These are phyloP conservation scores for Backusella tarrabulga DNA, from an alignment of 192 early-diverging fungal species.

Conservation along the genomic window DNA sequence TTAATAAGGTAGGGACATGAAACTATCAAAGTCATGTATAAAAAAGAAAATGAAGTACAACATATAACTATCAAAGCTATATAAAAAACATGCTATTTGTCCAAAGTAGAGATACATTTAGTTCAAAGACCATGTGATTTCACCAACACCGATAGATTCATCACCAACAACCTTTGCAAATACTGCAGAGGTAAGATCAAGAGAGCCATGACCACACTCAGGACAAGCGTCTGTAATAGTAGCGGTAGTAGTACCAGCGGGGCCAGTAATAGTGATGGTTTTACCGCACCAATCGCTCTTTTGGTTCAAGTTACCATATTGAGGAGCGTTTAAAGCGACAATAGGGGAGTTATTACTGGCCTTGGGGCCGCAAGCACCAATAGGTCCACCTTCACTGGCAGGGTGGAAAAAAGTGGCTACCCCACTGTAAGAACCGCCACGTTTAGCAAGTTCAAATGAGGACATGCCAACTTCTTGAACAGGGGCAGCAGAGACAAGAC, in stretches of 20 bases:
- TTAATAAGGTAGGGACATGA: neutral
- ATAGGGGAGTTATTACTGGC: neutral
- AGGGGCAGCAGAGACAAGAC: neutral
- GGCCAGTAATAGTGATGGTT: slow-evolving; percentile 23
- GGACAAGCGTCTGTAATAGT: slow-evolving; percentile 54
- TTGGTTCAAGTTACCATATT: slow-evolving; percentile 26
- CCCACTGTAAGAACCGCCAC: slow-evolving; percentile 5
- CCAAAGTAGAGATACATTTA: neutral
- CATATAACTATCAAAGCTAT: neutral
- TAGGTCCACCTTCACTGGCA: slow-evolving; percentile 25
- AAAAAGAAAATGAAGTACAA: neutral
- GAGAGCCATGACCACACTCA: slow-evolving; percentile 44
- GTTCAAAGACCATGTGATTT: neutral
- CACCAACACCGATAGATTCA: neutral
- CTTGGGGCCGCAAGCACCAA: slow-evolving; percentile 14
- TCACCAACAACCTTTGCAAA: slow-evolving; percentile 31
- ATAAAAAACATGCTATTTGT: neutral
- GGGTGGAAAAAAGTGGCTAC: slow-evolving; percentile 31
- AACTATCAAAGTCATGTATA: neutral
- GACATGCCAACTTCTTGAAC: neutral
- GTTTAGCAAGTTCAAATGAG: neutral
- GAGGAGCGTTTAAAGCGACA: slow-evolving; percentile 26
- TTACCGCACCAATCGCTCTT: slow-evolving; percentile 34
- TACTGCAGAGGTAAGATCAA: slow-evolving; percentile 51
- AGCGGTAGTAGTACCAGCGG: slow-evolving; percentile 46